These are phyloP conservation scores for Hippophae gyantsensis DNA, from an alignment of 306 rosid species.

Conservation along the genomic window DNA sequence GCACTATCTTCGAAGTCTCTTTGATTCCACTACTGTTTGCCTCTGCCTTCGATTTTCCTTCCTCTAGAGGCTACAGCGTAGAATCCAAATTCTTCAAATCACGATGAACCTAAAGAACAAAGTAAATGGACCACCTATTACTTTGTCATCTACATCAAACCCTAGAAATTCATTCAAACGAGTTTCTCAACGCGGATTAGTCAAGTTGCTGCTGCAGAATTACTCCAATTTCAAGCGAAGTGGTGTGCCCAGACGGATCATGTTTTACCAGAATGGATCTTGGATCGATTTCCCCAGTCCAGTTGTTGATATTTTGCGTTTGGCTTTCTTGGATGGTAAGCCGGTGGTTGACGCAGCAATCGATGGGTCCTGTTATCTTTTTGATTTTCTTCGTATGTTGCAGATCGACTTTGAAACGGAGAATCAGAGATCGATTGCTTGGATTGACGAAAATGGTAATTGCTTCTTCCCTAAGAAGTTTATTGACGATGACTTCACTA, in stretches of 20 bases:
- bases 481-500: constrained; percentile 21
- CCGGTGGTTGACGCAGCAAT: constrained; percentile 23
- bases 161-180: not conserved
- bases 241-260: constrained; percentile 30
- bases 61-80: not conserved
- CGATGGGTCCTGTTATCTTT: constrained; percentile 25
- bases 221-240: constrained; percentile 32
- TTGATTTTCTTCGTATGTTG: constrained; percentile 52
- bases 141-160: not conserved
- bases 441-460: constrained; percentile 42
- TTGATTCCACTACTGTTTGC: no score
- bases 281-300: constrained; percentile 39
- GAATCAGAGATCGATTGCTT: constrained; percentile 46
- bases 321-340: constrained; percentile 28
- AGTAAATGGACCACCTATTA: not conserved
- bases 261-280: constrained; percentile 35
- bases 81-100: constrained; percentile 3
- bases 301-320: constrained; percentile 21
- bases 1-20: no score
- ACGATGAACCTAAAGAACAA: constrained; percentile 12
- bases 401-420: constrained; percentile 34
- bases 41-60: no score
- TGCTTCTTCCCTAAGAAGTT: constrained; percentile 45
- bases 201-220: constrained; percentile 17
- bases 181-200: constrained; percentile 11